phyloP scores from a whole-genome alignment of 768 basidiomycete species.

The Lactifluus piperatus region DNA sequence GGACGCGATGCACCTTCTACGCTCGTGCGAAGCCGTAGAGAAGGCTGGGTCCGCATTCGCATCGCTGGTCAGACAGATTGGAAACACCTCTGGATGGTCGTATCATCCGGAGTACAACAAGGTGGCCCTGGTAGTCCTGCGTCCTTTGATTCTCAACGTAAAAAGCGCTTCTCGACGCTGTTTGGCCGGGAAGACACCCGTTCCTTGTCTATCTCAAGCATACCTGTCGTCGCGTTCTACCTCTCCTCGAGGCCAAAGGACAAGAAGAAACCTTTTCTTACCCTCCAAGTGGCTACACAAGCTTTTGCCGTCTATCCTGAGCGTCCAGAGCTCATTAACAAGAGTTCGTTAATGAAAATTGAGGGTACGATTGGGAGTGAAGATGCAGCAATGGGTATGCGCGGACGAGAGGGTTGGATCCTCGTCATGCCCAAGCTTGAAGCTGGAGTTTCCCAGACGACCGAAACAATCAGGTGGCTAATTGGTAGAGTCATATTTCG shows the following conservation, averaged over 20 bases:
- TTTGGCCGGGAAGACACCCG: constrained; percentile 43
- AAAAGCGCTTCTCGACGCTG: constrained; percentile 57
- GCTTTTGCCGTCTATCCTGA: constrained; percentile 96
- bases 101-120: constrained; percentile 39
- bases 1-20: constrained; percentile 50
- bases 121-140: constrained; percentile 22
- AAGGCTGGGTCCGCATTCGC: constrained; percentile 87
- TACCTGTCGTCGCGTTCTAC: constrained; percentile 49
- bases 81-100: constrained; percentile 83
- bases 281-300: constrained; percentile 63
- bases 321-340: constrained; percentile 81
- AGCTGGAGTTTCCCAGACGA: constrained; percentile 48
- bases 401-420: constrained; percentile 72
- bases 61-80: constrained; percentile 97
- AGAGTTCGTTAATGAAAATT: constrained; percentile 86
- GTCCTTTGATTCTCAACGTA: constrained; percentile 24
- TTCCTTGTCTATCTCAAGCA: constrained; percentile 22
- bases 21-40: constrained; percentile 64
- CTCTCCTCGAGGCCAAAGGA: constrained; percentile 62
- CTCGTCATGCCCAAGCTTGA: constrained; percentile 87
- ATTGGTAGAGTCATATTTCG: constrained; percentile 48
- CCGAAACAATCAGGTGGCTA: constrained; percentile 88
- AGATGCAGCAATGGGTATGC: constrained; percentile 56
- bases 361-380: constrained; percentile 81
- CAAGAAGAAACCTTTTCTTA: constrained; percentile 61